Conservation (phyloP, 1,284 basidiomycete species). For the Marasmius fiardii region DNA sequence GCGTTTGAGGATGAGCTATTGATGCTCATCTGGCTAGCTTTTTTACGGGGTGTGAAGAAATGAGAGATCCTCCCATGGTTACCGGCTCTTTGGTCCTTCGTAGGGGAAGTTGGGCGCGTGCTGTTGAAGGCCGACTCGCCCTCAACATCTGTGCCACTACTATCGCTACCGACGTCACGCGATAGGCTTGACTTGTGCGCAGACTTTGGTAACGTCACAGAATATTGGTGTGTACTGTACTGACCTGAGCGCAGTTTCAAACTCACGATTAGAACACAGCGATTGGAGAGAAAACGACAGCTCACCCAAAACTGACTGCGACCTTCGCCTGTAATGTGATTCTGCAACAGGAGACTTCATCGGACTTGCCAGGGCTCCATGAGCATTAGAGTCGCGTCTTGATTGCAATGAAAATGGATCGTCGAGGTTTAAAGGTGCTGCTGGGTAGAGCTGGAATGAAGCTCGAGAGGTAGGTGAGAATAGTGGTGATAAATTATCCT, state of each 20-base stretch:
- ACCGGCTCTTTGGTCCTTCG: not conserved
- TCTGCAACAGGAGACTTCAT: not conserved
- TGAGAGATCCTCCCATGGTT: not conserved
- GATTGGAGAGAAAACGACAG: not conserved
- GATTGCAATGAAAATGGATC: not conserved
- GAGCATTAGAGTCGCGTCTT: not conserved
- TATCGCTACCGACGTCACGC: not conserved
- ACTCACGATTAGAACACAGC: not conserved
- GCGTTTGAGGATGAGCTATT: not conserved
- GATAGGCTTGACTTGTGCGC: not conserved
- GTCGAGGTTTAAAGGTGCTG: not conserved
- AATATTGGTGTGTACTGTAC: not conserved
- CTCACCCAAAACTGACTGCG: constrained; percentile 1
- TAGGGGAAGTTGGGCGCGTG: not conserved
- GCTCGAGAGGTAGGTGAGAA: not conserved
- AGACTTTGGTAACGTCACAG: not conserved
- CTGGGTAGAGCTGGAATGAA: constrained; percentile 4
- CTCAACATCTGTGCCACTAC: constrained; percentile 1
- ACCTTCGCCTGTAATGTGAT: not conserved
- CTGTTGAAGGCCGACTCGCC: not conserved
- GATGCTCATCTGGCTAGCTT: constrained; percentile 6
- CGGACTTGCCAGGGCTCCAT: too few species aligned
- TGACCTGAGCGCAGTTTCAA: not conserved
- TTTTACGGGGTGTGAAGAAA: not conserved
- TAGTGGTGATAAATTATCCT: not conserved